These are phyloP conservation scores for Dryadomyces sulphureus DNA, from an alignment of 2,329 filamentous ascomycete species.

Conservation along the genomic window DNA sequence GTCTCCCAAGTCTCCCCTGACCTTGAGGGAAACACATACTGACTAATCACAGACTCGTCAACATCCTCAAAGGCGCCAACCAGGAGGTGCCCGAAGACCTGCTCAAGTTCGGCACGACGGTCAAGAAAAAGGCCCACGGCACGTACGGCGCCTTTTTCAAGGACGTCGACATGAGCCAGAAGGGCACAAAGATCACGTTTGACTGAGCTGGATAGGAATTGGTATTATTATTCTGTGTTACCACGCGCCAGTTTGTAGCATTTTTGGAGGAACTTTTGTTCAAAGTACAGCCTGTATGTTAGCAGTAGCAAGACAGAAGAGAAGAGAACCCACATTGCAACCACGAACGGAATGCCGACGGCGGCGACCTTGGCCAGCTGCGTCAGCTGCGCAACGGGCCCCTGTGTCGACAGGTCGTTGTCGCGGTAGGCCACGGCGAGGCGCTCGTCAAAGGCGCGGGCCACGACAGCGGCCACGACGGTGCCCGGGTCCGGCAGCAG, in stretches of 20 bases:
- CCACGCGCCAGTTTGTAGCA: conserved; percentile 21
- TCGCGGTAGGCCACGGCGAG: conserved; percentile 11
- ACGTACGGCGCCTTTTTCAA: conserved; percentile 94
- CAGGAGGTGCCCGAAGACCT: conserved; percentile 82
- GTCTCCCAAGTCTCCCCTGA: conserved; percentile 21
- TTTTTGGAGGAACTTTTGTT: conserved; percentile 37
- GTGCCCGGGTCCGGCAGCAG: conserved; percentile 29
- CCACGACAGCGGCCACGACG: conserved; percentile 27
- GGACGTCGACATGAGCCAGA: conserved; percentile 69
- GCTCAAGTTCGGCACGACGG: conserved; percentile 90
- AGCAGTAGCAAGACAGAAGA: neutral
- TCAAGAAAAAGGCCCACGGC: conserved; percentile 97
- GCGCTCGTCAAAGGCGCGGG: conserved; percentile 25
- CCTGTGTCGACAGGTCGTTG: conserved; percentile 13
- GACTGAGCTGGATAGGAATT: conserved; percentile 31
- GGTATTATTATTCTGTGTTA: neutral
- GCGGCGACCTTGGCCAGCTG: conserved; percentile 33
- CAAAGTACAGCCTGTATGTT: conserved; percentile 17
- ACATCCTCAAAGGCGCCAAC: conserved; percentile 85
- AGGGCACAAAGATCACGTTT: conserved; percentile 85
- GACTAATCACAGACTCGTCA: conserved; percentile 55
- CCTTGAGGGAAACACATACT: neutral
- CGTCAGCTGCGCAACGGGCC: conserved; percentile 19
- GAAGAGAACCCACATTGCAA: conserved; percentile 42
- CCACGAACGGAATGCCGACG: conserved; percentile 35